Evolutionary conservation across 2,329 filamentous ascomycete species (phyloP).

Genomic region (Alternaria alternata): DNA sequence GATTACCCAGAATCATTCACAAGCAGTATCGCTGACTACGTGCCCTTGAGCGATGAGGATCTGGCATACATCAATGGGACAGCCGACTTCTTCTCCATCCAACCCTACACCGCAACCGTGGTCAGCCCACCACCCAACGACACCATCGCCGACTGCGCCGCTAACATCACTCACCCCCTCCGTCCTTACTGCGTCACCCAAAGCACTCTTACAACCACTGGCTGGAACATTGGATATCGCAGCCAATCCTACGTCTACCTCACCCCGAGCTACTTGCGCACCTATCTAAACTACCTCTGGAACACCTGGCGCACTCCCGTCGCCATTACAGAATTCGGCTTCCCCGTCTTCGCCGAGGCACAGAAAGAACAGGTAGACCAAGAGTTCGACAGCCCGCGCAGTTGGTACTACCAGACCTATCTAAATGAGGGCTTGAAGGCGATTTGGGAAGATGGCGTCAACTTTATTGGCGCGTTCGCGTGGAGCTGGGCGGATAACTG

Average conservation of each 20-base stretch:
- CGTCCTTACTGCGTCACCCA: constrained; percentile 64
- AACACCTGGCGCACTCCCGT: constrained; percentile 64
- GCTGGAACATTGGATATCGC: constrained; percentile 67
- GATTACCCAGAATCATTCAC: constrained; percentile 60
- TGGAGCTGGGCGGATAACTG: constrained; percentile 64
- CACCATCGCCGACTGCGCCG: constrained; percentile 59
- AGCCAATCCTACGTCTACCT: constrained; percentile 66
- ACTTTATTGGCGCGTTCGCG: constrained; percentile 63
- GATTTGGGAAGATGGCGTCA: constrained; percentile 64
- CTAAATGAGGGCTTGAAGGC: constrained; percentile 64
- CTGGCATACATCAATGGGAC: constrained; percentile 54
- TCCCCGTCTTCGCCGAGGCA: constrained; percentile 61
- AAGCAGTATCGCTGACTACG: constrained; percentile 49
- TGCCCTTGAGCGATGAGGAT: constrained; percentile 58
- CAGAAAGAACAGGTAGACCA: constrained; percentile 59
- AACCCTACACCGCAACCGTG: constrained; percentile 66
- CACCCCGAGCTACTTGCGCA: constrained; percentile 65
- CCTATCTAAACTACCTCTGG: constrained; percentile 65
- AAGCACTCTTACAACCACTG: constrained; percentile 56
- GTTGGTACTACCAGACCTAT: constrained; percentile 63
- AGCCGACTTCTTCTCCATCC: constrained; percentile 65
- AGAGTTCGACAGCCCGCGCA: constrained; percentile 62
- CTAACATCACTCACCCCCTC: constrained; percentile 55
- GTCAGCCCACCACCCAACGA: constrained; percentile 56
- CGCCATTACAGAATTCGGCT: constrained; percentile 65